Base-by-base conservation (phyloP, 345 rosid genomes). In the Aquilaria malaccensis region DNA sequence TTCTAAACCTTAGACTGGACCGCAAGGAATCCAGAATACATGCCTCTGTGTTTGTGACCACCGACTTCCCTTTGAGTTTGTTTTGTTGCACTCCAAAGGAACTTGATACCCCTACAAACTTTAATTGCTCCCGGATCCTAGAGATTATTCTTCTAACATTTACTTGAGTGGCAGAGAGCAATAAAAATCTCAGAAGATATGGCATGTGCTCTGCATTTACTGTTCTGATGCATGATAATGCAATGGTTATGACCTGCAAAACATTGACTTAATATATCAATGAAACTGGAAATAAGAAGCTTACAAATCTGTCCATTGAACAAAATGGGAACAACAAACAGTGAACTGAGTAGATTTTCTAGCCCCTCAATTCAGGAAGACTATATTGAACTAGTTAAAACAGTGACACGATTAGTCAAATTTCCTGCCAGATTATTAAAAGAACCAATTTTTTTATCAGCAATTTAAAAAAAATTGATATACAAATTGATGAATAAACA, bases 1-100 rank as follows among this genome's bases (percentile, higher is more conserved):
- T 87, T 73, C 87, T 87, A 75, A 87, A 90, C 30, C 88, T 77
- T 66, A 90, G 83, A 69, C 92, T 86, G 59, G 94, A 80, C 76
- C 87, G 74, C 75, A 90, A 76, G 54, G 88, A 85, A 71, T 85
- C 82, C 51, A 90, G 83, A 77, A 87, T 74, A 64, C 87, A 82
- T 15, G 84, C 87, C 74, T 85, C 95, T 11, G 77, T 63, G 45
- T 76, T 74, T 43, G 75, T 77, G 30, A 73, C 63, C 60, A 65
- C 71, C 45, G 76, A 41, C 76, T 89, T 87, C 62, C 88, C 95
- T 72, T 89, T 85, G 50, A 84, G 79, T 73, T 82, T 84, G 67
- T 54, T 57, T 30, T 70, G 74, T 52, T 82, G 81, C 15, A 67
- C 67, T 63, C 79, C 63, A 61, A 55, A 63, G 67, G 75, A 60